Conservation (phyloP, 164 flowering plant genomes). For the Kalanchoe fedtschenkoi region DNA sequence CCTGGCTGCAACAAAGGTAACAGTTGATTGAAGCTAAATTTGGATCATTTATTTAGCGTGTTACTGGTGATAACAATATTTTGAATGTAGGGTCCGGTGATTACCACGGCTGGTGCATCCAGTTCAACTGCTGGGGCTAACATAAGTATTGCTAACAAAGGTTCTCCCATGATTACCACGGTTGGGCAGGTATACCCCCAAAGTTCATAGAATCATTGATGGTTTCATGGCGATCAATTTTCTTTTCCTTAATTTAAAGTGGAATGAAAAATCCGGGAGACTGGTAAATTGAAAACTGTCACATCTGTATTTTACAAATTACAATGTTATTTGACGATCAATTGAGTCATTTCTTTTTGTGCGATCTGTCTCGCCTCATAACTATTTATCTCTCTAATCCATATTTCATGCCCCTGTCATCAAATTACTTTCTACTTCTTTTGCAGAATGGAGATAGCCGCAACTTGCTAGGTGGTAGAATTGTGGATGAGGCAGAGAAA, state of each 20-base stretch:
- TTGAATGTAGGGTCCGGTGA: conserved; percentile 1
- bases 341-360: too few relatives aligned
- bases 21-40: neutral
- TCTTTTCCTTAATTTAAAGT: too few relatives aligned
- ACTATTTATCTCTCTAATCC: neutral
- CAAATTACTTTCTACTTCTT: neutral
- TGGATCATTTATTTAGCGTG: neutral
- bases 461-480: conserved; percentile 20
- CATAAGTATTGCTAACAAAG: conserved; percentile 9
- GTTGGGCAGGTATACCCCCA: conserved; percentile 11
- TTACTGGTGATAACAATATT: neutral
- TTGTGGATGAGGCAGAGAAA: conserved; percentile 29
- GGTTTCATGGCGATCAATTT: neutral
- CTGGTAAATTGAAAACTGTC: too few relatives aligned
- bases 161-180: conserved; percentile 11
- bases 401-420: neutral
- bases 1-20: conserved; percentile 8
- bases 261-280: too few relatives aligned
- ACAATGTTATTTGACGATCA: too few relatives aligned
- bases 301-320: too few relatives aligned
- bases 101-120: conserved; percentile 11
- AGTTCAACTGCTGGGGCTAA: conserved; percentile 11
- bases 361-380: too few relatives aligned
- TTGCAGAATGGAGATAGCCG: conserved; percentile 29
- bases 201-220: neutral